phyloP scores from a whole-genome alignment of 78 protist species.

The Dictyostelium capitatum region DNA sequence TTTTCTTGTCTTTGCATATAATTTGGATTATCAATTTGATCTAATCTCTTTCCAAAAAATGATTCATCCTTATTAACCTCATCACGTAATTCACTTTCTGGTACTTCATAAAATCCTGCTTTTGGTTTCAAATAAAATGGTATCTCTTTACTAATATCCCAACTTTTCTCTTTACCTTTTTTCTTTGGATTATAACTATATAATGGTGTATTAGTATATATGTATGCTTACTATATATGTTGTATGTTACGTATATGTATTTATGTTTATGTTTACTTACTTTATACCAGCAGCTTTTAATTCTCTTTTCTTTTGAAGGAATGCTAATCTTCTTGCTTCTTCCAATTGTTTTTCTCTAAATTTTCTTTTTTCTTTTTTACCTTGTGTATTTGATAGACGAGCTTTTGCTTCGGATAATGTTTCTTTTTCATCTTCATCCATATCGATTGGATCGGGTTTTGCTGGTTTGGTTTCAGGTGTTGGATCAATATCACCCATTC shows the following conservation, averaged over 20 bases:
- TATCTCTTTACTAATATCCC: constrained; percentile 87
- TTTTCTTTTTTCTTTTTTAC: constrained; percentile 99
- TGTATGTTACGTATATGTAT: neutral
- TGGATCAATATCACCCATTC: constrained; percentile 98
- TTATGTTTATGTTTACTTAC: no score
- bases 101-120: constrained; percentile 85
- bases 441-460: constrained; percentile 99
- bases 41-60: constrained; percentile 26
- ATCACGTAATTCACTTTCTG: constrained; percentile 24
- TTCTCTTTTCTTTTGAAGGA: constrained; percentile 98
- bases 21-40: constrained; percentile 82
- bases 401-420: constrained; percentile 99
- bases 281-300: constrained; percentile 96
- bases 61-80: constrained; percentile 57
- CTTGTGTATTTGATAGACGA: constrained; percentile 99
- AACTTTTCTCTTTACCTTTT: constrained; percentile 39
- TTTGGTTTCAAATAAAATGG: constrained; percentile 83
- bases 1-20: constrained; percentile 66
- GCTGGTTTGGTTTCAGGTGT: constrained; percentile 99
- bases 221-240: neutral
- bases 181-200: constrained; percentile 34
- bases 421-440: constrained; percentile 99
- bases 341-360: constrained; percentile 98
- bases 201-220: neutral
- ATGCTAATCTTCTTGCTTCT: constrained; percentile 98